Evolutionary conservation across 2,329 filamentous ascomycete species (phyloP).

Genomic region (Gnomoniopsis smithogilvyi): DNA sequence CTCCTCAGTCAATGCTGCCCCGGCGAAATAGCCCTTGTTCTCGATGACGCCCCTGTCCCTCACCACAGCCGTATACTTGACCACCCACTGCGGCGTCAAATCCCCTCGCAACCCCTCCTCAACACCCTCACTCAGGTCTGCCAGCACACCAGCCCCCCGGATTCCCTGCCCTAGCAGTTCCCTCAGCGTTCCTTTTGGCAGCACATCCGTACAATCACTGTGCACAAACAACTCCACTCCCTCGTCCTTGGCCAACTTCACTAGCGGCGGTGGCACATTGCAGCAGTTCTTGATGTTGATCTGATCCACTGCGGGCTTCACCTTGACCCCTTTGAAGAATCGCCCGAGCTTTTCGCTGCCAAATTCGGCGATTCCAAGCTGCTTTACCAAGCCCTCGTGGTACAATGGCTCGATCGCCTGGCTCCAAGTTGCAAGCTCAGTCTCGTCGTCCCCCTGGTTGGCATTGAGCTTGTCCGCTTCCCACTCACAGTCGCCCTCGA

Average conservation of each 20-base stretch:
- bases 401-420: slow-evolving; percentile 68
- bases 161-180: slow-evolving; percentile 75
- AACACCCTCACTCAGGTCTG: slow-evolving; percentile 43
- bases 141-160: slow-evolving; percentile 72
- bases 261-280: slow-evolving; percentile 85
- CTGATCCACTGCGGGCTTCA: slow-evolving; percentile 84
- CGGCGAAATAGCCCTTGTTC: slow-evolving; percentile 96
- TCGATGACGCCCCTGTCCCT: slow-evolving; percentile 93
- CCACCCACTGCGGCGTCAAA: slow-evolving; percentile 86
- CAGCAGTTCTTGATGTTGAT: slow-evolving; percentile 97
- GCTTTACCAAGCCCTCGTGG: slow-evolving; percentile 62
- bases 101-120: slow-evolving; percentile 67
- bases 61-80: slow-evolving; percentile 95
- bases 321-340: slow-evolving; percentile 67
- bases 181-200: slow-evolving; percentile 79
- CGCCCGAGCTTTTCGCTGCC: slow-evolving; percentile 77
- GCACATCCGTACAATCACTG: slow-evolving; percentile 87
- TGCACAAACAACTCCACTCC: slow-evolving; percentile 88
- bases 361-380: slow-evolving; percentile 87
- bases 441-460: slow-evolving; percentile 61
- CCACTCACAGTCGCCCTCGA: slow-evolving; percentile 88
- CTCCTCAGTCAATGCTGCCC: slow-evolving; percentile 62
- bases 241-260: slow-evolving; percentile 77
- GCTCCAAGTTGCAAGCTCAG: slow-evolving; percentile 66
- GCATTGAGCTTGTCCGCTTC: slow-evolving; percentile 63